Conservation (phyloP, 2,329 filamentous ascomycete genomes). For the Monilinia fructicola region DNA sequence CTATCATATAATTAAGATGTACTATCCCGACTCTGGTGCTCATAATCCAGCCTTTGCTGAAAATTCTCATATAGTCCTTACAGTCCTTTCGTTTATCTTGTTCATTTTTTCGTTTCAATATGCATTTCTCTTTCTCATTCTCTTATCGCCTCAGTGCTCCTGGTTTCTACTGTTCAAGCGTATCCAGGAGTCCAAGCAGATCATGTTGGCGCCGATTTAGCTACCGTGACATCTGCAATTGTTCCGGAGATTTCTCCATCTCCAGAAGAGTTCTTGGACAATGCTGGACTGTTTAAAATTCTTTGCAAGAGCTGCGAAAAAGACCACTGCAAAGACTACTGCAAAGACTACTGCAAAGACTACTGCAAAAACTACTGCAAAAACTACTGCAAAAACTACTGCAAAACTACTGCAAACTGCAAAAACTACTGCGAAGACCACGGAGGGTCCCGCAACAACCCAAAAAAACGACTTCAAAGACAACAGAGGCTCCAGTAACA, state of each 20-base stretch:
- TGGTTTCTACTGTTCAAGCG: constrained; percentile 13
- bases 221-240: not conserved
- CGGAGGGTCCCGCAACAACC: too few relatives aligned
- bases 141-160: constrained; percentile 8
- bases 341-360: too few relatives aligned
- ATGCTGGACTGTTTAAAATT: constrained; percentile 14
- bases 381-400: not conserved
- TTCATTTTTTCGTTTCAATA: constrained; percentile 6
- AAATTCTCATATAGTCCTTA: not conserved
- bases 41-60: not conserved
- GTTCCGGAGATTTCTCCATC: not conserved
- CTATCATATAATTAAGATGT: constrained; percentile 9
- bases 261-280: not conserved
- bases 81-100: not conserved
- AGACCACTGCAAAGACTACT: not conserved
- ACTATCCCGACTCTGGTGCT: not conserved
- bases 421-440: too few relatives aligned
- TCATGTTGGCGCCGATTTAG: not conserved
- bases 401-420: too few relatives aligned
- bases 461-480: not conserved
- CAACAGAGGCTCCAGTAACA: not conserved
- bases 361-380: constrained; percentile 3
- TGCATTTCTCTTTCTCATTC: constrained; percentile 13
- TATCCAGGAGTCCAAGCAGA: constrained; percentile 10
- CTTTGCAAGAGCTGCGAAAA: constrained; percentile 17